These are phyloP conservation scores for Gyromitra esculenta DNA, from an alignment of 2,329 filamentous ascomycete genomes.

Conservation along the genomic window DNA sequence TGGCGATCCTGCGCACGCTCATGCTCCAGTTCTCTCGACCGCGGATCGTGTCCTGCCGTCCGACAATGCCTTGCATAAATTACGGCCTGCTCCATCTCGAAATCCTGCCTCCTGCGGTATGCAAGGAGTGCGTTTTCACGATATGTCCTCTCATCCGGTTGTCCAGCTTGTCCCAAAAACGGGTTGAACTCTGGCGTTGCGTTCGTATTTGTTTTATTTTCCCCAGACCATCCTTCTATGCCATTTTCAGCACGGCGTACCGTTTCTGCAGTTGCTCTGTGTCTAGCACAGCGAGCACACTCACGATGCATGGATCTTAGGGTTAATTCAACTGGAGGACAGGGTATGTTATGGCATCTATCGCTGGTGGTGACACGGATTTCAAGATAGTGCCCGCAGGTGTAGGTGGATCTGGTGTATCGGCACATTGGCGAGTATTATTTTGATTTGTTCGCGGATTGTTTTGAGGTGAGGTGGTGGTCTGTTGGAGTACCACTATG, in stretches of 20 bases:
- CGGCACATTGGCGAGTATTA: neutral
- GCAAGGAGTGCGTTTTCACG: conserved; percentile 1
- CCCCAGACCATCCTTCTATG: neutral
- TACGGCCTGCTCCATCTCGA: neutral
- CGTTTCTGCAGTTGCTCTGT: neutral
- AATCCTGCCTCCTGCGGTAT: conserved; percentile 8
- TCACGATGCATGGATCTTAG: neutral
- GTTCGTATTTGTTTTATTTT: neutral
- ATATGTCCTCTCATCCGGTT: neutral
- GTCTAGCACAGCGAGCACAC: neutral
- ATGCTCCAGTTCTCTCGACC: neutral
- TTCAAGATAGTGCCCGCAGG: neutral
- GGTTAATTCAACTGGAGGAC: neutral
- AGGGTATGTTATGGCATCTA: neutral
- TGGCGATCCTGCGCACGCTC: neutral
- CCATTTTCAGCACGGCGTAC: neutral
- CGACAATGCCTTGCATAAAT: neutral
- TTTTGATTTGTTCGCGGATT: neutral
- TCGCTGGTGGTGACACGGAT: neutral
- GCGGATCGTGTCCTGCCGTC: neutral
- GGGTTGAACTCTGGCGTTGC: neutral
- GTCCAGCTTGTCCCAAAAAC: neutral
- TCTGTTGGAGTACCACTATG: neutral
- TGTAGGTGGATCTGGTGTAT: neutral
- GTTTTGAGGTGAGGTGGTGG: neutral